Conservation (phyloP, 768 basidiomycete genomes). For the Mycena floridula region DNA sequence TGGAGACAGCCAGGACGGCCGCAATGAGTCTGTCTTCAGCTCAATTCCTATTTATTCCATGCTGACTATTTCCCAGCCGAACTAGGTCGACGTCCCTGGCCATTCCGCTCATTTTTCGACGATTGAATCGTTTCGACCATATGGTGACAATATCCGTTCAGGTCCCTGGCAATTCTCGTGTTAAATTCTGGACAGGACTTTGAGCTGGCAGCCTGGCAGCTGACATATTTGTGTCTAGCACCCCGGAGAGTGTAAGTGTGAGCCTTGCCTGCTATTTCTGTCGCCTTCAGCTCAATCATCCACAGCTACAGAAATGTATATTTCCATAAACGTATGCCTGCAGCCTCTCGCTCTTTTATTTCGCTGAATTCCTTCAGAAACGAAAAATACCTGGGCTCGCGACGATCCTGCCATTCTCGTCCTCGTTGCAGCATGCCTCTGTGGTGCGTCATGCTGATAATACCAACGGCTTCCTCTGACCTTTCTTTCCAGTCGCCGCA, state of each 20-base stretch:
- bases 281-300: constrained; percentile 4
- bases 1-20: too few relatives aligned
- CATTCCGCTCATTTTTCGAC: constrained; percentile 78
- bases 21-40: too few relatives aligned
- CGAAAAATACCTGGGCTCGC: constrained; percentile 96
- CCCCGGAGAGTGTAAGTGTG: constrained; percentile 79
- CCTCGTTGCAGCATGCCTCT: constrained; percentile 73
- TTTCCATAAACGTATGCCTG: constrained; percentile 84
- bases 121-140: constrained; percentile 77
- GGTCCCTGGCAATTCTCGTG: constrained; percentile 2
- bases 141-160: constrained; percentile 47
- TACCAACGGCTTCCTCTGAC: background rate
- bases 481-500: constrained; percentile 54
- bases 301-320: constrained; percentile 91
- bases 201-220: constrained; percentile 93
- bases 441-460: constrained; percentile 39
- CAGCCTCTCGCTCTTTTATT: background rate
- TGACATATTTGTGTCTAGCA: constrained; percentile 89
- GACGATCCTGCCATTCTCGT: constrained; percentile 96
- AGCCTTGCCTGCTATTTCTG: too few relatives aligned
- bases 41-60: too few relatives aligned
- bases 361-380: constrained; percentile 47
- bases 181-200: constrained; percentile 62
- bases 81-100: too few relatives aligned
- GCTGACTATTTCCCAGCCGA: too few relatives aligned